A percentile compares a stretch with the other conserved stretches of the same genome.
Evolutionary conservation across 768 basidiomycete genomes (phyloP).

Genomic region (Fomitopsis pulvina): DNA sequence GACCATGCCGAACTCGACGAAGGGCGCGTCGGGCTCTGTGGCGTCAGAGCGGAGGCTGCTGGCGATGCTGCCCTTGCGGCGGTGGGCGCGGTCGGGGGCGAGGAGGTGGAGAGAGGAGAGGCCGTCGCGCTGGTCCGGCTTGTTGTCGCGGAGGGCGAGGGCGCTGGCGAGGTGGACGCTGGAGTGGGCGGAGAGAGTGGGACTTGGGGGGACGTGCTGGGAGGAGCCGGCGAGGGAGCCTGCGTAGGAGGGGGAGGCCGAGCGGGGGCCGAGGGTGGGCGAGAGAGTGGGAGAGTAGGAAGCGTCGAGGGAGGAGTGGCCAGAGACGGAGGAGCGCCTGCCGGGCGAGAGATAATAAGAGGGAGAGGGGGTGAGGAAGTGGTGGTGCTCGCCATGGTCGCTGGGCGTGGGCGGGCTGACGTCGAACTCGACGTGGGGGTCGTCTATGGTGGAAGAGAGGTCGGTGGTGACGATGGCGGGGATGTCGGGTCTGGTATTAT

Average conservation of each 20-base stretch:
- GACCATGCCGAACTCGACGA: slow-evolving; percentile 16
- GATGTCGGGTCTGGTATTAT: slow-evolving; percentile 11
- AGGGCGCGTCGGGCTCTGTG: slow-evolving; percentile 24
- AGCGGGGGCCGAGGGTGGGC: slow-evolving; percentile 1
- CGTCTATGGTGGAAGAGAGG: slow-evolving; percentile 14
- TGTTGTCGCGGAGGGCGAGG: slow-evolving; percentile 59
- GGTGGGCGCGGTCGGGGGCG: slow-evolving; percentile 26
- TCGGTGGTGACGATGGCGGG: slow-evolving; percentile 19
- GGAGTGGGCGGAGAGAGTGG: slow-evolving; percentile 68
- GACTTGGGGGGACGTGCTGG: slow-evolving; percentile 55
- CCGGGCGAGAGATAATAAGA: slow-evolving; percentile 6
- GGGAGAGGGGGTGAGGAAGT: not conserved
- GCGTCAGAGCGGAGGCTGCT: slow-evolving; percentile 48
- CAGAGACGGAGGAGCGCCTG: slow-evolving; percentile 10
- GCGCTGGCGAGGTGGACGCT: slow-evolving; percentile 53
- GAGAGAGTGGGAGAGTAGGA: slow-evolving; percentile 11
- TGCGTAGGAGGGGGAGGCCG: slow-evolving; percentile 27
- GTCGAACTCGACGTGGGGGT: slow-evolving; percentile 5
- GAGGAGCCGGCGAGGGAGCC: slow-evolving; percentile 34
- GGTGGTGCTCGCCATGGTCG: too few species aligned
- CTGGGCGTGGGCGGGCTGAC: slow-evolving; percentile 2
- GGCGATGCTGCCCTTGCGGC: slow-evolving; percentile 51
- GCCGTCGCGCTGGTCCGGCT: slow-evolving; percentile 53
- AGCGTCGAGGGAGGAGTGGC: slow-evolving; percentile 16
- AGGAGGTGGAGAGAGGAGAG: slow-evolving; percentile 46